A percentile compares a stretch with the other conserved stretches of the same genome.
phyloP scores from a whole-genome alignment of 768 basidiomycete species.

The Crucibulum laeve region DNA sequence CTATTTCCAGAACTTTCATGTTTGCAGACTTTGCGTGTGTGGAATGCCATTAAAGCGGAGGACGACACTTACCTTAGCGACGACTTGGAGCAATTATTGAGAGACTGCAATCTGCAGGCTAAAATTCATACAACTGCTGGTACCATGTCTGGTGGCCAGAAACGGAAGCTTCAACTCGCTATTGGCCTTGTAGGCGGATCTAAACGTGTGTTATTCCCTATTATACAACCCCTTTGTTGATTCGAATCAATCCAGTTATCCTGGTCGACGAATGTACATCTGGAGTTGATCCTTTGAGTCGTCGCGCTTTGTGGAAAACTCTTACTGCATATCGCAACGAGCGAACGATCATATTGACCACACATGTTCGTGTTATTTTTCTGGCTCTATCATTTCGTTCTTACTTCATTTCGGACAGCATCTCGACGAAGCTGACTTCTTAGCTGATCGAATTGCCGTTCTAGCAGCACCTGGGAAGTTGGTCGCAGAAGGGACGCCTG shows the following conservation, averaged over 20 bases:
- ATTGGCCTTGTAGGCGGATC: conserved; percentile 77
- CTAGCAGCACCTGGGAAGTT: conserved; percentile 58
- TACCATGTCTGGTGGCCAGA: conserved; percentile 76
- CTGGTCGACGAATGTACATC: conserved; percentile 73
- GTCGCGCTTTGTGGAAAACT: conserved; percentile 74
- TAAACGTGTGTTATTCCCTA: conserved; percentile 41
- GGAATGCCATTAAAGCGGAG: conserved; percentile 64
- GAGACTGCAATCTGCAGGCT: conserved; percentile 67
- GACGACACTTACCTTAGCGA: conserved; percentile 29
- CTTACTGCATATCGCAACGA: conserved; percentile 63
- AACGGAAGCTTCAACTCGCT: conserved; percentile 79
- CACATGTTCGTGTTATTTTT: conserved; percentile 47
- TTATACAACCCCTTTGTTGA: conserved; percentile 3
- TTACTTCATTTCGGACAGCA: conserved; percentile 36
- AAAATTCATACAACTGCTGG: conserved; percentile 64
- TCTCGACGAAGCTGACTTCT: conserved; percentile 62
- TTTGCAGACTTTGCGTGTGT: conserved; percentile 66
- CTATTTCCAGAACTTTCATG: conserved; percentile 74
- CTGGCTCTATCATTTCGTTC: not conserved
- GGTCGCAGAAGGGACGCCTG: conserved; percentile 56
- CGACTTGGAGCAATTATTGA: conserved; percentile 58
- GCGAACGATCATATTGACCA: conserved; percentile 72
- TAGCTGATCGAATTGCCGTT: conserved; percentile 61
- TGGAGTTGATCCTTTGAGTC: conserved; percentile 77
- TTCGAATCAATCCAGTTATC: conserved; percentile 32